Conservation (phyloP, 2,329 filamentous ascomycete species). For the Hymenoscyphus infarciens region DNA sequence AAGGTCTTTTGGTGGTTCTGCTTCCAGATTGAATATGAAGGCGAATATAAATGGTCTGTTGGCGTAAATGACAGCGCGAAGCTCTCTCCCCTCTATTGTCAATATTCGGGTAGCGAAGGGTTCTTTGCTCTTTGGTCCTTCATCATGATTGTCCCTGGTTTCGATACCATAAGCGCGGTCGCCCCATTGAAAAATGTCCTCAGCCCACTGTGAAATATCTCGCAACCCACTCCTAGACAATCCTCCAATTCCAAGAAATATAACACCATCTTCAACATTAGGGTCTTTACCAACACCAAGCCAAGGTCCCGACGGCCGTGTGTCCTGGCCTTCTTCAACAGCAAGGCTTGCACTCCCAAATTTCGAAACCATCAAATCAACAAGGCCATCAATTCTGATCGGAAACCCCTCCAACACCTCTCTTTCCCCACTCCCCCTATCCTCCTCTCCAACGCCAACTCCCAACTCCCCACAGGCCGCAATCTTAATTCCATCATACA, state of each 20-base stretch:
- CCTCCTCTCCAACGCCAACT: constrained; percentile 91
- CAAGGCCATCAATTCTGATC: constrained; percentile 72
- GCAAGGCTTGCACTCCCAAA: constrained; percentile 53
- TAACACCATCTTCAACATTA: constrained; percentile 71
- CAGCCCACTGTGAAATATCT: constrained; percentile 79
- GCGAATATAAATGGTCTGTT: constrained; percentile 74
- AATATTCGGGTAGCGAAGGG: constrained; percentile 5
- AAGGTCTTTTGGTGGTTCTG: constrained; percentile 56
- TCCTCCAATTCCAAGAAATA: constrained; percentile 78
- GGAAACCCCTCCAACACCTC: constrained; percentile 91
- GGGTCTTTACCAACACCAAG: constrained; percentile 68
- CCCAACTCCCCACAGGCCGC: constrained; percentile 88
- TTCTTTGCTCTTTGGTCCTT: constrained; percentile 9
- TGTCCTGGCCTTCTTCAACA: constrained; percentile 31
- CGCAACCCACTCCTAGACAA: constrained; percentile 68
- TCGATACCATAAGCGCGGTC: constrained; percentile 71
- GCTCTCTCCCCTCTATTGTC: constrained; percentile 38
- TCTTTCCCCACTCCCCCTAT: constrained; percentile 87
- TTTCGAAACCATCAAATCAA: constrained; percentile 83
- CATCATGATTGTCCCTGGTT: constrained; percentile 47
- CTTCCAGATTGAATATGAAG: constrained; percentile 64
- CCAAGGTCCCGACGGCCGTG: constrained; percentile 52
- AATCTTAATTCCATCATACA: constrained; percentile 82
- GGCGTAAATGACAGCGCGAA: constrained; percentile 70
- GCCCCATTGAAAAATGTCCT: constrained; percentile 81